These are phyloP conservation scores for Sphagnum magellanicum DNA, from an alignment of 228 moss, liverwort and hornwort genomes.

Conservation along the genomic window DNA sequence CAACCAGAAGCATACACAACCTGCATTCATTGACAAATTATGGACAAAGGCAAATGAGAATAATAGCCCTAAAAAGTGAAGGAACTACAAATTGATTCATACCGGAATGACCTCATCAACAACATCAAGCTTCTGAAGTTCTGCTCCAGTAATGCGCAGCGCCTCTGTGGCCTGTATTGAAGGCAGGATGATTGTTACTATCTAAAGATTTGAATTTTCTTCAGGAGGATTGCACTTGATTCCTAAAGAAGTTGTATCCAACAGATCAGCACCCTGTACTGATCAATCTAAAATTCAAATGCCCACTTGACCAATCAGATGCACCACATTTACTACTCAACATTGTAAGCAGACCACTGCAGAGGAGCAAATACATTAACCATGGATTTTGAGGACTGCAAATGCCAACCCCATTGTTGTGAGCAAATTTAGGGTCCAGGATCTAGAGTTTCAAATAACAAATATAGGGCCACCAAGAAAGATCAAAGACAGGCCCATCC, in stretches of 20 bases:
- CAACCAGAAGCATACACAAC: too few species aligned
- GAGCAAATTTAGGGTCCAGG: too few species aligned
- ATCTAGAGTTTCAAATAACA: too few species aligned
- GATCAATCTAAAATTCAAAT: not conserved
- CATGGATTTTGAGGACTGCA: too few species aligned
- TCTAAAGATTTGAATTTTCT: not conserved
- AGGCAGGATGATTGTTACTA: not conserved
- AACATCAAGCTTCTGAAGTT: conserved; percentile 69
- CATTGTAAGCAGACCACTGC: not conserved
- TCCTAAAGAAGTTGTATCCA: too few species aligned
- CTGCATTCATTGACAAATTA: too few species aligned
- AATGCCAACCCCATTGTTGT: too few species aligned
- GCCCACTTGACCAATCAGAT: not conserved
- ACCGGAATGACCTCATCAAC: conserved; percentile 96
- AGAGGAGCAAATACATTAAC: too few species aligned
- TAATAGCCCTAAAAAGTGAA: too few species aligned
- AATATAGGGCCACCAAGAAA: too few species aligned
- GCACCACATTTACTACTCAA: not conserved
- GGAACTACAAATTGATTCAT: conserved; percentile 4
- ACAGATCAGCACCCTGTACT: not conserved
- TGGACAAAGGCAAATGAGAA: too few species aligned
- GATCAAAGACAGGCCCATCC: too few species aligned
- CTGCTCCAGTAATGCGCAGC: conserved; percentile 79
- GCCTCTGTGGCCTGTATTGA: conserved; percentile 79
- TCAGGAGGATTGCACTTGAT: not conserved